A percentile compares a stretch with the other conserved stretches of the same genome.
These are phyloP conservation scores for Phascolomyces articulosus DNA, from an alignment of 371 early-diverging fungal genomes.

Conservation along the genomic window DNA sequence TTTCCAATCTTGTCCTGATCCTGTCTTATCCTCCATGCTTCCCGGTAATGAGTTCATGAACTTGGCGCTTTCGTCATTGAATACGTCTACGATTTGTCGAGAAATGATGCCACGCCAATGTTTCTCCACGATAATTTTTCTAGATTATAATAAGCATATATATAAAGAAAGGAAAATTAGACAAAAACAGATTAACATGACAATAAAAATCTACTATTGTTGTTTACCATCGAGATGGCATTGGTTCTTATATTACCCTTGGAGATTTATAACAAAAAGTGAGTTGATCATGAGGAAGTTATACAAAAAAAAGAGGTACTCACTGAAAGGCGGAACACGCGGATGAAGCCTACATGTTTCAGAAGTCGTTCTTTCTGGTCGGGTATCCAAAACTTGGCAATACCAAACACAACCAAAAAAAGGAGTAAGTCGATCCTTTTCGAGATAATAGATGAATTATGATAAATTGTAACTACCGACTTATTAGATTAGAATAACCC, in stretches of 20 bases:
- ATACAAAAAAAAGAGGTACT: background rate
- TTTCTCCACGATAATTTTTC: conserved; percentile 85
- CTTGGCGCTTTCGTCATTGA: conserved; percentile 65
- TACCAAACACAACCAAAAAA: too few species aligned
- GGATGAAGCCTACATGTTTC: too few species aligned
- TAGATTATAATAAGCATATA: conserved; percentile 8
- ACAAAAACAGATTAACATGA: too few species aligned
- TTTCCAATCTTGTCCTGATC: conserved; percentile 24
- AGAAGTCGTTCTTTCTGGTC: too few species aligned
- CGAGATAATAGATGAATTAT: too few species aligned
- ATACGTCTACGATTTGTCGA: conserved; percentile 71
- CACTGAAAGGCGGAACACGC: background rate
- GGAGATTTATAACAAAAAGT: conserved; percentile 64
- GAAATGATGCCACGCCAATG: conserved; percentile 83
- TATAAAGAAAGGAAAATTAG: too few species aligned
- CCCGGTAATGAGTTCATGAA: conserved; percentile 50
- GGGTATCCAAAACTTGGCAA: too few species aligned
- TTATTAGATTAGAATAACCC: too few species aligned
- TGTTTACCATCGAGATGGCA: too few species aligned
- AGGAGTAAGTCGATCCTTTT: too few species aligned
- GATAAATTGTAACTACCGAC: too few species aligned
- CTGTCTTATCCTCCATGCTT: conserved; percentile 28
- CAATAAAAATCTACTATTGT: too few species aligned
- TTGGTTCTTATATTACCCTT: conserved; percentile 66
- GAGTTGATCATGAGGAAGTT: conserved; percentile 59